Evolutionary conservation across 345 rosid species (phyloP).

Genomic region (Salix udensis): DNA sequence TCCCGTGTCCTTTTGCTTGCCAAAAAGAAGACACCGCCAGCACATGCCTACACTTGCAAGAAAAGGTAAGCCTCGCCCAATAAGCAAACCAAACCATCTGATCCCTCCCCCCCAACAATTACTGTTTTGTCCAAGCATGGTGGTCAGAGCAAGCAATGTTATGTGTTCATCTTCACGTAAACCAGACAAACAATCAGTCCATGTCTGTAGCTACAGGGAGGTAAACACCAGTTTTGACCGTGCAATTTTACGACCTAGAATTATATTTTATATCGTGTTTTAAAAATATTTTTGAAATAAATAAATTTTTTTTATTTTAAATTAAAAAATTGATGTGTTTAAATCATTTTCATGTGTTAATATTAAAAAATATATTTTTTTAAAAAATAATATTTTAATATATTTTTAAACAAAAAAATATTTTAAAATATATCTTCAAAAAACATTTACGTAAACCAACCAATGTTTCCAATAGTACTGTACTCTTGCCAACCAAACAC

Average conservation of each 20-base stretch:
- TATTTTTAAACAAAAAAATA: too few species aligned
- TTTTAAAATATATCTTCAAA: too few species aligned
- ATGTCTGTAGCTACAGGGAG: background rate
- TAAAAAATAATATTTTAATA: too few species aligned
- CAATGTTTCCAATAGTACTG: background rate
- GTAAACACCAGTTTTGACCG: background rate
- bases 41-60: conserved; percentile 9
- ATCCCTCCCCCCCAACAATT: background rate
- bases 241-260: background rate
- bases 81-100: conserved; percentile 8
- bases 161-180: background rate
- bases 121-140: background rate
- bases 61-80: conserved; percentile 18
- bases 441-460: background rate
- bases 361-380: too few species aligned
- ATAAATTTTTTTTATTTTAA: too few species aligned
- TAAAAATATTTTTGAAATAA: too few species aligned
- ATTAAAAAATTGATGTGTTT: too few species aligned
- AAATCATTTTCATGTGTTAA: fast-evolving
- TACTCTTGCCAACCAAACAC: background rate
- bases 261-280: too few species aligned
- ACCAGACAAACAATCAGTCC: background rate
- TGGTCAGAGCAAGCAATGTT: background rate
- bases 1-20: too few species aligned
- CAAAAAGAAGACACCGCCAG: background rate